phyloP scores from a whole-genome alignment of 2,329 filamentous ascomycete species.

The Penicillium sp. region DNA sequence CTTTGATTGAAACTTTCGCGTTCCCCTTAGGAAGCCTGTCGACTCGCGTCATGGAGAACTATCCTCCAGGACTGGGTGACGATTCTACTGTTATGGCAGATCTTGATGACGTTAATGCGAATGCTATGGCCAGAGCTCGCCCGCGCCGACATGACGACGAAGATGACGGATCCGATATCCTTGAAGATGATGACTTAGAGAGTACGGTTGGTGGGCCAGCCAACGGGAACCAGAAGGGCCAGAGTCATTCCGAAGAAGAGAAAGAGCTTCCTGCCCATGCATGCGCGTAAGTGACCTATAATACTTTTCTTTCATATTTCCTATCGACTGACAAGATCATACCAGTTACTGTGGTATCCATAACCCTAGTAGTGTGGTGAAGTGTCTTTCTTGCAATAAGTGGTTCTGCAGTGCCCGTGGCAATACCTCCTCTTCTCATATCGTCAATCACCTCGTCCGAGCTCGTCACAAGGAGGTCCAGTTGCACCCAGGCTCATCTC shows the following conservation, averaged over 20 bases:
- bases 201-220: conserved; percentile 77
- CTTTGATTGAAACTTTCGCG: conserved; percentile 3
- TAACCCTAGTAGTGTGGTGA: conserved; percentile 90
- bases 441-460: conserved; percentile 95
- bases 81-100: conserved; percentile 49
- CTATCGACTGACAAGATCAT: conserved; percentile 10
- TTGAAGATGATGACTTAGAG: conserved; percentile 76
- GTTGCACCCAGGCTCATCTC: conserved; percentile 84
- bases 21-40: conserved; percentile 61
- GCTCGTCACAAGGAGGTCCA: conserved; percentile 98
- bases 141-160: conserved; percentile 79
- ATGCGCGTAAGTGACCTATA: conserved; percentile 70
- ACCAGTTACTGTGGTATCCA: conserved; percentile 93
- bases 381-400: conserved; percentile 91
- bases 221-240: conserved; percentile 66
- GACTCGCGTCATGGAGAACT: conserved; percentile 85
- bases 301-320: conserved; percentile 11
- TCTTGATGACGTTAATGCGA: conserved; percentile 62
- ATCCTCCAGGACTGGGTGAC: conserved; percentile 35
- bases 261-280: conserved; percentile 91
- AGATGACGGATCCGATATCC: conserved; percentile 79
- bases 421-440: conserved; percentile 94
- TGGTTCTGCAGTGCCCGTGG: conserved; percentile 99
- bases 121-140: conserved; percentile 62
- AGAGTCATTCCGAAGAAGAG: conserved; percentile 66